Evolutionary conservation across 2,329 filamentous ascomycete genomes (phyloP).

Genomic region (Colletotrichum nymphaeae): DNA sequence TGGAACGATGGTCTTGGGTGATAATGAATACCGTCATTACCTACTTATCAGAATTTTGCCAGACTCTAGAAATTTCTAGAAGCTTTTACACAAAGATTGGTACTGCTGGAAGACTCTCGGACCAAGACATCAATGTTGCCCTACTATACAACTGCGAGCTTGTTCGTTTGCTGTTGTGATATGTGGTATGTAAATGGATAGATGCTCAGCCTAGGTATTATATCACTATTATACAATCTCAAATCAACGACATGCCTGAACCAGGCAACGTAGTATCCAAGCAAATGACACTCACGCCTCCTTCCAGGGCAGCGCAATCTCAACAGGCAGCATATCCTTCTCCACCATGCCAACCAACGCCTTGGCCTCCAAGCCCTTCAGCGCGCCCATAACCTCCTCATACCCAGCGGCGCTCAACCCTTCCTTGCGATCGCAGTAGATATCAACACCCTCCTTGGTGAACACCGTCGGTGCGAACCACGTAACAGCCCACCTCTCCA

Average conservation of each 20-base stretch:
- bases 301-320: conserved; percentile 63
- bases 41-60: too few species aligned
- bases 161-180: not conserved
- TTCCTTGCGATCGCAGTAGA: conserved; percentile 74
- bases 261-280: not conserved
- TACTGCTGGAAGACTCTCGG: too few species aligned
- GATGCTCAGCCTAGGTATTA: not conserved
- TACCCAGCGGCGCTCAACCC: conserved; percentile 71
- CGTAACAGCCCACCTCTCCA: conserved; percentile 80
- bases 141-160: too few species aligned
- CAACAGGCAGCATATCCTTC: conserved; percentile 62
- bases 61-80: too few species aligned
- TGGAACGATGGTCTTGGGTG: too few species aligned
- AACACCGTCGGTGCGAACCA: conserved; percentile 88
- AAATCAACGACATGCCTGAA: not conserved
- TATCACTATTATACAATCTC: not conserved
- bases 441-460: conserved; percentile 83
- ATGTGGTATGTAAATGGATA: not conserved
- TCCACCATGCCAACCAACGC: conserved; percentile 64
- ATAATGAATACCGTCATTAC: too few species aligned
- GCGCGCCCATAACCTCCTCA: conserved; percentile 63
- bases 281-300: conserved; percentile 36
- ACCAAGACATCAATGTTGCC: too few species aligned
- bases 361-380: conserved; percentile 65
- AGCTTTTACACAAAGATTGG: too few species aligned